Percentiles rank a stretch among this genome's conserved stretches.
These are phyloP conservation scores for Conticribra guillardii DNA, from an alignment of 108 stramenopile species.

Conservation along the genomic window DNA sequence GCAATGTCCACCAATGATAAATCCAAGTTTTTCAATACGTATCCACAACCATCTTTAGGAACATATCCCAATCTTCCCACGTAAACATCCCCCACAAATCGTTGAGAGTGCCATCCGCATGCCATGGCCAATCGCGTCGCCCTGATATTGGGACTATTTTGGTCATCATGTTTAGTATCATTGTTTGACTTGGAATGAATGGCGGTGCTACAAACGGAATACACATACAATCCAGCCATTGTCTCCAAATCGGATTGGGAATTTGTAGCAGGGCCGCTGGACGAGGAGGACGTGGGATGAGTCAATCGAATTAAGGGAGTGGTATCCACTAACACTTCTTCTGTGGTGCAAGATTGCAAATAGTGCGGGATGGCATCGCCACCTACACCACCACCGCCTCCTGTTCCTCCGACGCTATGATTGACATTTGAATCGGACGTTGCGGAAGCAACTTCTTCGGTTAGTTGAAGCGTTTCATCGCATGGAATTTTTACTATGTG, in stretches of 20 bases:
- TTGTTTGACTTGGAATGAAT: not conserved
- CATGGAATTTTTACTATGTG: conserved; percentile 18
- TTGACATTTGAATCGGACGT: not conserved
- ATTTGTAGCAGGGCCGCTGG: not conserved
- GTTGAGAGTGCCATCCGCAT: conserved; percentile 64
- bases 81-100: conserved; percentile 65
- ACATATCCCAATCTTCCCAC: conserved; percentile 52
- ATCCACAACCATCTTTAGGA: not conserved
- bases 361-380: conserved; percentile 26
- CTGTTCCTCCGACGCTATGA: too few relatives aligned
- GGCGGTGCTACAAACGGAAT: conserved; percentile 19
- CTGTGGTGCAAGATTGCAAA: conserved; percentile 8
- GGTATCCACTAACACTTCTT: conserved; percentile 16
- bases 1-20: conserved; percentile 21
- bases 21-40: conserved; percentile 39
- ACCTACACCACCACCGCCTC: too few relatives aligned
- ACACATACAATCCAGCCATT: conserved; percentile 24
- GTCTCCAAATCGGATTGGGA: not conserved
- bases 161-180: not conserved
- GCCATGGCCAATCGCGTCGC: conserved; percentile 87
- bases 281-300: not conserved
- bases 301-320: conserved; percentile 17
- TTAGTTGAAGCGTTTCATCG: conserved; percentile 3
- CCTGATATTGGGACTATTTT: conserved; percentile 56
- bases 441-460: not conserved